Base-by-base conservation (phyloP, 116 monocot genomes). In the Posidonia oceanica region DNA sequence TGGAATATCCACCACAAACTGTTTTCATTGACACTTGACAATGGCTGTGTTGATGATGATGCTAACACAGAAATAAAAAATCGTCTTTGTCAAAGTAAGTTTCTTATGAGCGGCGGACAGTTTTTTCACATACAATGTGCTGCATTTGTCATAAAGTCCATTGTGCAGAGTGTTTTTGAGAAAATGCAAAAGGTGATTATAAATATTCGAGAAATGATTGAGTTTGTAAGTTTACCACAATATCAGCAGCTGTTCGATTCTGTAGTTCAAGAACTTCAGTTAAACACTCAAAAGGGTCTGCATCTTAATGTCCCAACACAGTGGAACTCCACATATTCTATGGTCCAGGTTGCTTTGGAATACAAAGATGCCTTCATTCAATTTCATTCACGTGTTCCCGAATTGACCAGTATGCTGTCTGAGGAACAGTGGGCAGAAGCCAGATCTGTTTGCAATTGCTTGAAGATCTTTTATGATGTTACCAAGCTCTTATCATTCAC, bases 1-100 rank as follows among this genome's bases (percentile, higher is more conserved):
- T 85, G 78, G 81, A 73, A 82, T 57, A 67, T 85, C 22, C 69
- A 79, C 63, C 52, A 61, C 7, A 79, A 74, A 16, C 40, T 82
- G 20, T 79, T 76, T 41, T 72, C 85, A 41, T n/a, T 82, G 2
- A 76, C 76, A 15, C 29, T 85, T 18, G 74, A 79, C 53, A 68
- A 76, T 71, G 76, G 55, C 7, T 59, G 63, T 17, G 72, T 62
- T 15, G 69, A 81, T 78, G 69, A 75, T 70, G 36, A 29, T 59
- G 59, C 75, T 14, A 74, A 67, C 3, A 66, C 18, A 60, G 77
- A 70, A 54, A 40, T 84, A n/a, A 77, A 60, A 52, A 62, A 77
- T 7, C 59, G 63, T 12, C 67, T 67, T 58, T 57, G 48, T 8
- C 48, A 70, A 10, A 71, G 76, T 57, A 62, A 64, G 60, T 56